Percentiles rank a stretch among this genome's conserved stretches.
Evolutionary conservation across 495 filamentous ascomycete species (phyloP).

Genomic region (Viridothelium virens): DNA sequence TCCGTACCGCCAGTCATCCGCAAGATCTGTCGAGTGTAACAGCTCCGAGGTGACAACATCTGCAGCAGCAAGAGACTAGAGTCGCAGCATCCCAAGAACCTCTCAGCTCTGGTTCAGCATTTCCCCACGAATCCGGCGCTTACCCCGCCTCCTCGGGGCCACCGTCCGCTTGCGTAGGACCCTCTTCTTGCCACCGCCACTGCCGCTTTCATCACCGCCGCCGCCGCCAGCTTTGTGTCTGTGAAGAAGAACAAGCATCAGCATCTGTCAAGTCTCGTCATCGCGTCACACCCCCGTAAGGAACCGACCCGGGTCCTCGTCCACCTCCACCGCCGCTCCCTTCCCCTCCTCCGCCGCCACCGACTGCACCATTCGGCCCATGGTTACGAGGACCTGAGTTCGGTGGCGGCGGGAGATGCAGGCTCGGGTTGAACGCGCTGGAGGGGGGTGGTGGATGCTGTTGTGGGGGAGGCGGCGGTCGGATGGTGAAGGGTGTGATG

Average conservation of each 20-base stretch:
- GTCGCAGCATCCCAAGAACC: too few relatives aligned
- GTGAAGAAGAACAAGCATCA: neutral
- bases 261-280: neutral
- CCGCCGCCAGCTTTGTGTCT: neutral
- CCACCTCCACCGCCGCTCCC: neutral
- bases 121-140: too few relatives aligned
- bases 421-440: constrained; percentile 1
- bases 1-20: too few relatives aligned
- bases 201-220: neutral
- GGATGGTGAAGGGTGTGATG: constrained; percentile 9
- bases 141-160: neutral
- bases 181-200: neutral
- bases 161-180: too few relatives aligned
- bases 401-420: constrained; percentile 2
- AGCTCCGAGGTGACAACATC: too few relatives aligned
- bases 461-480: constrained; percentile 13
- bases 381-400: neutral
- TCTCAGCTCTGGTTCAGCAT: too few relatives aligned
- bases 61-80: too few relatives aligned
- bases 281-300: neutral
- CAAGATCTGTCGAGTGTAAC: too few relatives aligned
- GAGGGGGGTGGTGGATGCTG: neutral
- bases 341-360: neutral
- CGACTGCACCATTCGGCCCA: neutral
- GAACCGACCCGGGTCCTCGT: neutral